phyloP scores from a whole-genome alignment of 2,329 filamentous ascomycete species.

The Cladorrhinum sp. region DNA sequence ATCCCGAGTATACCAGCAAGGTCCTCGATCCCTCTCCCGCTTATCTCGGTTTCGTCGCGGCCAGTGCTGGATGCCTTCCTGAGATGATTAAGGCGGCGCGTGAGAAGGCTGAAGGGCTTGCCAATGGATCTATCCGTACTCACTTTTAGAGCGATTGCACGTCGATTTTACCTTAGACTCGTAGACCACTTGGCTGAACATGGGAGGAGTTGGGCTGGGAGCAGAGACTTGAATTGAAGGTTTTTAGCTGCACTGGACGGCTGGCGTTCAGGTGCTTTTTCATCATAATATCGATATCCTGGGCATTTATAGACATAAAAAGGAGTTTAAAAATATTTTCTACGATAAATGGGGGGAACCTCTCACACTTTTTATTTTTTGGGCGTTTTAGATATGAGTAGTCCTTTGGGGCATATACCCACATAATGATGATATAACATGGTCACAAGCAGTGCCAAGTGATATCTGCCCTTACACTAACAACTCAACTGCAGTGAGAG shows the following conservation, averaged over 20 bases:
- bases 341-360: no score
- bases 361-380: no score
- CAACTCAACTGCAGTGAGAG: no score
- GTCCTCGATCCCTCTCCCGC: slow-evolving; percentile 72
- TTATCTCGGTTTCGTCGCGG: slow-evolving; percentile 82
- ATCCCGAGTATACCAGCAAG: slow-evolving; percentile 79
- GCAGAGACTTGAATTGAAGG: neutral
- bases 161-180: neutral
- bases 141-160: neutral
- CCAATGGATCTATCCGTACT: neutral
- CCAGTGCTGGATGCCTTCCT: slow-evolving; percentile 63
- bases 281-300: neutral
- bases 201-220: neutral
- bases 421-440: no score
- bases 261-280: neutral
- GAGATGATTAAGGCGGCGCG: slow-evolving; percentile 34
- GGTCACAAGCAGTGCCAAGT: no score
- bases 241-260: neutral
- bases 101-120: slow-evolving; percentile 27
- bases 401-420: no score
- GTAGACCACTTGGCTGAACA: neutral
- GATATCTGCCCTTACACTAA: no score
- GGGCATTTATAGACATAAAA: neutral
- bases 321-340: neutral
- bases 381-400: no score